Conservation (phyloP, 2,329 filamentous ascomycete genomes). For the Diaporthe sp. region DNA sequence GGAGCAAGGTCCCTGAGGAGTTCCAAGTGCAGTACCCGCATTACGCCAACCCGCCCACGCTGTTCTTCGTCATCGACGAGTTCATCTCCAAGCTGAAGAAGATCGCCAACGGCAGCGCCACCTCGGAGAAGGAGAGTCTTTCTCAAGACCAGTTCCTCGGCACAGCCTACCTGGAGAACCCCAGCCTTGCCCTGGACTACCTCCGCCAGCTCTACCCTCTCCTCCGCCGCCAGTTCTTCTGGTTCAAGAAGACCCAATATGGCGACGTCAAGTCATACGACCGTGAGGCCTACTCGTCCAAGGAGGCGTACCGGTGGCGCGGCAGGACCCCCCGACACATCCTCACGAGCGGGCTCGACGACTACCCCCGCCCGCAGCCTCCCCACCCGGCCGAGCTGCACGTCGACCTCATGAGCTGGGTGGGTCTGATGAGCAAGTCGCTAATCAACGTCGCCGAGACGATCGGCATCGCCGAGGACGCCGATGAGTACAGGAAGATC, state of each 20-base stretch:
- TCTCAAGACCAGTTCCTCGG: conserved; percentile 60
- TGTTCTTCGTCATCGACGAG: conserved; percentile 88
- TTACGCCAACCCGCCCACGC: conserved; percentile 95
- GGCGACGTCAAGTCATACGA: conserved; percentile 94
- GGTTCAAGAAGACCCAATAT: conserved; percentile 92
- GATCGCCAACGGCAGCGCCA: conserved; percentile 57
- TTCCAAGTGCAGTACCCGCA: conserved; percentile 97
- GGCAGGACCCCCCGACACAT: conserved; percentile 89
- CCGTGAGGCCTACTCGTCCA: conserved; percentile 85
- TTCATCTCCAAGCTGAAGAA: conserved; percentile 82
- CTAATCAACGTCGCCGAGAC: conserved; percentile 82
- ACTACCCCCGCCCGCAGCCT: conserved; percentile 93
- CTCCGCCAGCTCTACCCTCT: conserved; percentile 85
- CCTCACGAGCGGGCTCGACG: conserved; percentile 92
- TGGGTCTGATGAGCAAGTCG: conserved; percentile 95
- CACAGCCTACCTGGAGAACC: conserved; percentile 74
- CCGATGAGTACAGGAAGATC: conserved; percentile 75
- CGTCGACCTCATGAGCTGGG: conserved; percentile 94
- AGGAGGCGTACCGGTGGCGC: conserved; percentile 95
- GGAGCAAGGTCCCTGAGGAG: conserved; percentile 92
- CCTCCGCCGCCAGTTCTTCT: conserved; percentile 88
- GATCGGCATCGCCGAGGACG: conserved; percentile 82
- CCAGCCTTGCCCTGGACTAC: conserved; percentile 75
- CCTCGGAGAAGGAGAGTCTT: conserved; percentile 55
- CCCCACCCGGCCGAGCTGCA: conserved; percentile 97